A percentile compares a stretch with the other conserved stretches of the same genome.
Evolutionary conservation across 2,329 filamentous ascomycete species (phyloP).

Genomic region (Neofusicoccum laricinum): DNA sequence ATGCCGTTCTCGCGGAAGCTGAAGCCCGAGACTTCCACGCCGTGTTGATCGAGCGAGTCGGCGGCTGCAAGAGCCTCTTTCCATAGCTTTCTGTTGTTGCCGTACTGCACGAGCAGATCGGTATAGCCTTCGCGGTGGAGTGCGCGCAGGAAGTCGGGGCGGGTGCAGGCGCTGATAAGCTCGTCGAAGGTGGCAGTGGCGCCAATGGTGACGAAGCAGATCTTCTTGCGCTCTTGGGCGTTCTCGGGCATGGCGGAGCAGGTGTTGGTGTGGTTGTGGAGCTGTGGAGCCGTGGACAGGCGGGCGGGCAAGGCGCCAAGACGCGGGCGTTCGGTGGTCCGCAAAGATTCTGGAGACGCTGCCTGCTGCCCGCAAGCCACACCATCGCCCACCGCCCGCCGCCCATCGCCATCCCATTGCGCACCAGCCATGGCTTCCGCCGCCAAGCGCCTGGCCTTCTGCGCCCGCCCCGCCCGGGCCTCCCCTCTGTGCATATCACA

Average conservation of each 20-base stretch:
- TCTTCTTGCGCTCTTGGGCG: conserved; percentile 29
- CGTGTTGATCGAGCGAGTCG: conserved; percentile 19
- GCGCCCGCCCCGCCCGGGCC: neutral
- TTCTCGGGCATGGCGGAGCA: neutral
- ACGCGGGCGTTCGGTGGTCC: neutral
- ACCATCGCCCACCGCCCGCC: conserved; percentile 5
- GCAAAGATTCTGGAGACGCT: conserved; percentile 15
- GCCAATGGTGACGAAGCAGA: conserved; percentile 85
- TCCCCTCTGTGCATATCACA: neutral
- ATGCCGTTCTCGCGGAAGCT: conserved; percentile 64
- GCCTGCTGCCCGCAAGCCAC: neutral
- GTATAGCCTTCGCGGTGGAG: conserved; percentile 64
- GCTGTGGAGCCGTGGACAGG: neutral
- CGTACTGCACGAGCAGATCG: conserved; percentile 76
- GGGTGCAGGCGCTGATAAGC: conserved; percentile 66
- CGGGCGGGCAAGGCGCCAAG: conserved; percentile 3
- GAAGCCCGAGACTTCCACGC: conserved; percentile 56
- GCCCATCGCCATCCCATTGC: neutral
- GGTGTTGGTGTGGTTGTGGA: neutral
- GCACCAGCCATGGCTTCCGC: conserved; percentile 13
- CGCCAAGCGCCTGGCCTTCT: conserved; percentile 14
- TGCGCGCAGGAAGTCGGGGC: conserved; percentile 59
- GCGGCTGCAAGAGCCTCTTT: conserved; percentile 6
- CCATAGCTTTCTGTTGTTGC: conserved; percentile 60
- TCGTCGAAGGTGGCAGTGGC: conserved; percentile 80